phyloP scores from a whole-genome alignment of 352 stramenopile genomes.

The Phytophthora cactorum region DNA sequence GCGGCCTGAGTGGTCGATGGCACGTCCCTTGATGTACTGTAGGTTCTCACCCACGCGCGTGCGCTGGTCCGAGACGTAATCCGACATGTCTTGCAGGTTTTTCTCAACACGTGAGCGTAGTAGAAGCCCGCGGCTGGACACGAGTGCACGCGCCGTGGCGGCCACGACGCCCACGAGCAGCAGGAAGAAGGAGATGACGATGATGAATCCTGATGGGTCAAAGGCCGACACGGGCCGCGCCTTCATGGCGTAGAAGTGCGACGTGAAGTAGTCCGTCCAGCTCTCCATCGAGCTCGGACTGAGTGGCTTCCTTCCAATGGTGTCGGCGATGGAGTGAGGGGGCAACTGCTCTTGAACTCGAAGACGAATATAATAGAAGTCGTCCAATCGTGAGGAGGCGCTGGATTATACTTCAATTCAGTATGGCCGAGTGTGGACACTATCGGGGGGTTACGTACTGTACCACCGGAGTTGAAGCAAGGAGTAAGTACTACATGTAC shows the following conservation, averaged over 20 bases:
- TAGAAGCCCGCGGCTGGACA: slow-evolving; percentile 48
- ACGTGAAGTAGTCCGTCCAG: slow-evolving; percentile 77
- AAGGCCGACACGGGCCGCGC: slow-evolving; percentile 84
- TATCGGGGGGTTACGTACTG: slow-evolving; percentile 8
- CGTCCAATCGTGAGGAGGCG: slow-evolving; percentile 20
- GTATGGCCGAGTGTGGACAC: slow-evolving; percentile 11
- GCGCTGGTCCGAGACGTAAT: slow-evolving; percentile 73
- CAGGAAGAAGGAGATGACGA: slow-evolving; percentile 73
- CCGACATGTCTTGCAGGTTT: slow-evolving; percentile 78
- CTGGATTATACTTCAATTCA: slow-evolving; percentile 17
- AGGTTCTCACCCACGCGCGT: slow-evolving; percentile 75
- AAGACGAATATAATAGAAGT: slow-evolving; percentile 6
- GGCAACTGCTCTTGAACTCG: not conserved
- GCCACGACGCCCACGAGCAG: slow-evolving; percentile 71
- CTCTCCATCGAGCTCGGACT: slow-evolving; percentile 50
- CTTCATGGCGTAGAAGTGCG: slow-evolving; percentile 88
- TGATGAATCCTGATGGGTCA: slow-evolving; percentile 87
- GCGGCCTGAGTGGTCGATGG: slow-evolving; percentile 75
- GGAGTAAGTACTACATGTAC: not conserved
- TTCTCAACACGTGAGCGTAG: slow-evolving; percentile 71
- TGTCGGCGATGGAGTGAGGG: slow-evolving; percentile 20
- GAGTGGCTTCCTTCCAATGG: not conserved
- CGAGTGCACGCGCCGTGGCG: slow-evolving; percentile 49
- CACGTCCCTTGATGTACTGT: slow-evolving; percentile 71
- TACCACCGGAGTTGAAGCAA: slow-evolving; percentile 7